phyloP scores from a whole-genome alignment of 495 filamentous ascomycete genomes.

The Thermochaetoides thermophila region DNA sequence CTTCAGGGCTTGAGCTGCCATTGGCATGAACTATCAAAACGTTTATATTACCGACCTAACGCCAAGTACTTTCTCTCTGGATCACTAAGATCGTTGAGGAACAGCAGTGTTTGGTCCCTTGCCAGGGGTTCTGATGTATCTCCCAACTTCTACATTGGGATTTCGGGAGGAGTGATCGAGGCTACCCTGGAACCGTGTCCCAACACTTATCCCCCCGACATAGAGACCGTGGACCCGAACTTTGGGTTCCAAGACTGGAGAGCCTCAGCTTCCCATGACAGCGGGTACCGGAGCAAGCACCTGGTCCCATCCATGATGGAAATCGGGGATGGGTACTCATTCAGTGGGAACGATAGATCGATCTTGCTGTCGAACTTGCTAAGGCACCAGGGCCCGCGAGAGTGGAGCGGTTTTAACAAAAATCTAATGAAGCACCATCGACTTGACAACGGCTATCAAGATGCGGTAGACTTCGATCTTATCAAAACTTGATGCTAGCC shows the following conservation, averaged over 20 bases:
- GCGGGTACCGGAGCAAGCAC: conserved; percentile 6
- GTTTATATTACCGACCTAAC: conserved; percentile 30
- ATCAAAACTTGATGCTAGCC: too few species aligned
- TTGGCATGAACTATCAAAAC: conserved; percentile 28
- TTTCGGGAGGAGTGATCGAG: conserved; percentile 26
- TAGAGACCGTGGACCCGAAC: conserved; percentile 10
- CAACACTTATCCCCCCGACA: conserved; percentile 3
- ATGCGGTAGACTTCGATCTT: background rate
- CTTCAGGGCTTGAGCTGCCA: conserved; percentile 14
- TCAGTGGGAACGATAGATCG: conserved; percentile 10
- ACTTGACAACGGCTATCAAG: conserved; percentile 9
- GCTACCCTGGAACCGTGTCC: conserved; percentile 12
- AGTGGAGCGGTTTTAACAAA: background rate
- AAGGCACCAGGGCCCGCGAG: conserved; percentile 2
- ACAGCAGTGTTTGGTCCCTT: conserved; percentile 25
- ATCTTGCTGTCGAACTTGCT: conserved; percentile 9
- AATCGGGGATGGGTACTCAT: conserved; percentile 14
- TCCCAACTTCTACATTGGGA: conserved; percentile 28
- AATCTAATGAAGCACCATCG: conserved; percentile 8
- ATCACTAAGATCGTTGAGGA: conserved; percentile 4
- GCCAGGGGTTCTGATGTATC: conserved; percentile 26
- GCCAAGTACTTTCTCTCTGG: conserved; percentile 22
- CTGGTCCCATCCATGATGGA: conserved; percentile 14
- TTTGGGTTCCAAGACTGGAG: conserved; percentile 13
- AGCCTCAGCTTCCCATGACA: background rate